Evolutionary conservation across 805 yeast genomes (phyloP), one percentile per base, ranked within the genome.

Genomic region (Cyberlindnera mrakii): DNA sequence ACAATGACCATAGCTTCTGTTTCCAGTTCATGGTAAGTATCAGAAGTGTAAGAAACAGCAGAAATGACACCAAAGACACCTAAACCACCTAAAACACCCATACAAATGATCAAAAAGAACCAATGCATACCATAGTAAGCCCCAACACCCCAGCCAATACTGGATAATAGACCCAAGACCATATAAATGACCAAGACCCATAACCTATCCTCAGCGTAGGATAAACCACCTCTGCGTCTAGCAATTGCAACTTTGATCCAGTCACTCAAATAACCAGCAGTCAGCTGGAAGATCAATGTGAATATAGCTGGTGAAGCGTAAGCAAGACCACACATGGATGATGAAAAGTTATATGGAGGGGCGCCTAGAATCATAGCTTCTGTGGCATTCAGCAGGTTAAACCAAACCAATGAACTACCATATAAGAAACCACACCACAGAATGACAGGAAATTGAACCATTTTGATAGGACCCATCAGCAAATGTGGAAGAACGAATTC

Each of bases 91-190:
- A 77, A 63, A 33, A 77, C 54, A 2, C 82, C 85, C 49, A 76
- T 65, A 2, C 82, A 83, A 40, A 71, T 64, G 33, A 73, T 70
- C 5, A 74, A 64, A 3, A 77, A 75, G 41, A 76, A 65, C 84
- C 85, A 80, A 39, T 72, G 74, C 27, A 72, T 62, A 5, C 65
- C 69, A 40, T 72, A 70, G 38, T 72, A 71, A 0, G 85, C 80
- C 9, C 84, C 85, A 36, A 78, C 72, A 38, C 87, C 87, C 72
- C 82, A 78, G 14, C 82, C 63, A 46, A 79, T 69, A 44, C 77
- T 62, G 0, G 83, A 77, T 0, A 69, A 67, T 1, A 81, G 80
- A 4, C 78, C 77, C 8, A 79, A 51, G 30, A 80, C 59, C 54
- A 67, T 63, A 47, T 72, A 74, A 7, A 71, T 58, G 3, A 63